Base-by-base conservation (phyloP, 108 stramenopile genomes). In the Cylindrotheca fusiformis region DNA sequence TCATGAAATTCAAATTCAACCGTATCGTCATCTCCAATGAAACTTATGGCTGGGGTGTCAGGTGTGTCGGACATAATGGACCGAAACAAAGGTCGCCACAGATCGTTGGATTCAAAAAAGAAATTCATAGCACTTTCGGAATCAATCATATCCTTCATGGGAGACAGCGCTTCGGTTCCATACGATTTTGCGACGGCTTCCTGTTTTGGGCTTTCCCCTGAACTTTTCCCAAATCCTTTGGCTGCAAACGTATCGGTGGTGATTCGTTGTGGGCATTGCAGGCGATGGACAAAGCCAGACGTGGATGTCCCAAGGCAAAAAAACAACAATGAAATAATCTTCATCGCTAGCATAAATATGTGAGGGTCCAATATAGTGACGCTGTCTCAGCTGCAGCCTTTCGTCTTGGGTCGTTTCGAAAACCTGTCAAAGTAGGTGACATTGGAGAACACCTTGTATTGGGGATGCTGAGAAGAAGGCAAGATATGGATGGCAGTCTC, bases 11-110 rank as follows among this genome's bases (percentile, higher is more conserved):
- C 58, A 41, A 60, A 60, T 1, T n/a, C 14, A 33, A 25, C 26
- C 33, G 50, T 44, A 28, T 33, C 48, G 29, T 21, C 26, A 21
- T 52, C 33, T 20, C 6, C 3, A 3, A 45, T 29, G 8, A 17
- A 33, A 48, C n/a, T 32, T 26, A 41, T 55, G 32, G 46, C 26
- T 10, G 52, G 27, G 28, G 63, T 55, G 18, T 44, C 22, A 41
- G 3, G 0, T 8, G 32, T 21, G 10, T 26, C 18, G 22, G 3
- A 17, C 33, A 41, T 24, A n/a, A 52, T 26, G 50, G 52, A 53
- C 20, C 75, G 69, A 69, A 85, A 85, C 20, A 86, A 53, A 3
- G 85, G 85, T 27, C 71, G 49, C 81, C 81, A 86, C 32, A 68
- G 70, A 8, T 48, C 65, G 44, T 78, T 61, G 19, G 57, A 50